Percentiles rank a stretch among this genome's conserved stretches.
Evolutionary conservation across 306 rosid species (phyloP).

Genomic region (Corylus heterophylla): DNA sequence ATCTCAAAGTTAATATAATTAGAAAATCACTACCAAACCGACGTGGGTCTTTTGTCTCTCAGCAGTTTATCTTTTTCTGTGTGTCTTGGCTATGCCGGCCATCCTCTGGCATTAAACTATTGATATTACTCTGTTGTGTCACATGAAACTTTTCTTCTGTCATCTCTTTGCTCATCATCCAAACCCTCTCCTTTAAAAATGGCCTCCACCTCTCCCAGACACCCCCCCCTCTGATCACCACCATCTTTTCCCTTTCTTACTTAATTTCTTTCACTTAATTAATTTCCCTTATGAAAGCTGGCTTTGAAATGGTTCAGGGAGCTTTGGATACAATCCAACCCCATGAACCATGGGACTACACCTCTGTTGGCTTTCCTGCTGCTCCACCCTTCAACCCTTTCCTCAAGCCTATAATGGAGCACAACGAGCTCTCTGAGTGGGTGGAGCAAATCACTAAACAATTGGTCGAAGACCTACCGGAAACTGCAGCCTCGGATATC

Average conservation of each 20-base stretch:
- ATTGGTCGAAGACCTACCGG: constrained; percentile 61
- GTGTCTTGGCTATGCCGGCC: constrained; percentile 81
- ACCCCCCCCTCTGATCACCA: constrained; percentile 30
- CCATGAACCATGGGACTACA: constrained; percentile 50
- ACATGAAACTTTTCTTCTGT: constrained; percentile 10
- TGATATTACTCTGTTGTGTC: constrained; percentile 14
- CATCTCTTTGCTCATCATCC: constrained; percentile 22
- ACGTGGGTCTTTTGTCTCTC: constrained; percentile 50
- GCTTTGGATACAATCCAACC: constrained; percentile 48
- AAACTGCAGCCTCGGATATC: constrained; percentile 21
- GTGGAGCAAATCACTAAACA: constrained; percentile 68
- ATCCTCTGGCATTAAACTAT: constrained; percentile 17
- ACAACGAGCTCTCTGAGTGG: constrained; percentile 59
- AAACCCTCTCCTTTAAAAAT: constrained; percentile 42
- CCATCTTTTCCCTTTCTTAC: neutral
- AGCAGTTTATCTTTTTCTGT: constrained; percentile 44
- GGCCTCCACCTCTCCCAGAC: constrained; percentile 32
- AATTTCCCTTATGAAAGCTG: constrained; percentile 47
- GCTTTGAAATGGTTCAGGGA: constrained; percentile 53
- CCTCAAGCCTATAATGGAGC: constrained; percentile 40
- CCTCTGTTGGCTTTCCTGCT: constrained; percentile 31
- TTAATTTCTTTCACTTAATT: neutral
- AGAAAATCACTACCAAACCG: constrained; percentile 52
- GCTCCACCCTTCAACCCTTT: constrained; percentile 36
- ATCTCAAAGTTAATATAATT: constrained; percentile 6